phyloP scores from a whole-genome alignment of 352 stramenopile species.

The Phytophthora boehmeriae region DNA sequence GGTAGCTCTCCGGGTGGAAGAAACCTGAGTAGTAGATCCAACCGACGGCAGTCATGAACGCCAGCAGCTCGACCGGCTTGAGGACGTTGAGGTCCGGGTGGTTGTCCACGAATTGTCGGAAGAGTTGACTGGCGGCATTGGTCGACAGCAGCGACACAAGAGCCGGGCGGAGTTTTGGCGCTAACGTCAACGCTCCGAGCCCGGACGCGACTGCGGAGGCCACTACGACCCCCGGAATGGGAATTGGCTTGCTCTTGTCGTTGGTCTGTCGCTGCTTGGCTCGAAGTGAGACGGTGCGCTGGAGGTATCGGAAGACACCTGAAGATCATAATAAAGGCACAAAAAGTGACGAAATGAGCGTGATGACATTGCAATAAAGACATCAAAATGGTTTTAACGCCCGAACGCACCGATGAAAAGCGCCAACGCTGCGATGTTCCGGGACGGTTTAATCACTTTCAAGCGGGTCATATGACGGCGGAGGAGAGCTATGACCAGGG shows the following conservation, averaged over 20 bases:
- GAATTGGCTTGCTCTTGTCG: neutral
- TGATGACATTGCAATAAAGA: no score
- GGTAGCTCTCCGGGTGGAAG: constrained; percentile 67
- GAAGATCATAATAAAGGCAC: neutral
- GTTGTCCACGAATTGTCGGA: constrained; percentile 28
- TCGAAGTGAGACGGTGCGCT: constrained; percentile 24
- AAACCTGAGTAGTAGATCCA: constrained; percentile 72
- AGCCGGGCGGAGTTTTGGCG: constrained; percentile 43
- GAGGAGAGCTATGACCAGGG: constrained; percentile 20
- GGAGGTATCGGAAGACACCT: constrained; percentile 56
- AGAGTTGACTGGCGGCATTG: constrained; percentile 47
- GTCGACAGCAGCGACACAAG: constrained; percentile 61
- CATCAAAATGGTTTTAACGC: no score
- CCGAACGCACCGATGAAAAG: constrained; percentile 63
- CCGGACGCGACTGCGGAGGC: constrained; percentile 43
- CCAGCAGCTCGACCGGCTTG: constrained; percentile 47
- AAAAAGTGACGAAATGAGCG: neutral
- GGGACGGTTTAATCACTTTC: constrained; percentile 36
- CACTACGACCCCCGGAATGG: constrained; percentile 5
- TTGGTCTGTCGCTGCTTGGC: constrained; percentile 7
- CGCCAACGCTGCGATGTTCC: constrained; percentile 51
- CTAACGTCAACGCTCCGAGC: constrained; percentile 36
- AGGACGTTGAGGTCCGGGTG: constrained; percentile 42
- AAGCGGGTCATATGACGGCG: constrained; percentile 19
- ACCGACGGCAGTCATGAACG: constrained; percentile 54